Conservation (phyloP, 305 asterid genomes). For the Fraxinus ornus region DNA sequence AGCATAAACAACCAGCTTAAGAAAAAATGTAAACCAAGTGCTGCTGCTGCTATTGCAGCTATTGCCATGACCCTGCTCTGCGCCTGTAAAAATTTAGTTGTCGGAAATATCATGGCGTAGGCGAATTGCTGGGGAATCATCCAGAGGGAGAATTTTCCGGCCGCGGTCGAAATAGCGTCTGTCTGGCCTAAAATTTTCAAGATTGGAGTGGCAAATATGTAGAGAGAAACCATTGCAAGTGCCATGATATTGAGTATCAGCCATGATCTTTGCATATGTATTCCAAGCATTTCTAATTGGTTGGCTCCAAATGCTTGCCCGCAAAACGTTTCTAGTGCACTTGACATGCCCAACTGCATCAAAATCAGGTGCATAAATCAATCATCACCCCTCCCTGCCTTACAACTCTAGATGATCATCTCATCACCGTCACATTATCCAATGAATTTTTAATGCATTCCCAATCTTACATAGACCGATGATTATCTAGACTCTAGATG, state of each 20-base stretch:
- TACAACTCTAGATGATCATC: neutral
- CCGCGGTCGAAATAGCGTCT: constrained; percentile 4
- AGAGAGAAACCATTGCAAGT: constrained; percentile 28
- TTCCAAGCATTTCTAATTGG: constrained; percentile 48
- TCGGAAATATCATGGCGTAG: constrained; percentile 21
- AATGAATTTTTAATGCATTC: neutral
- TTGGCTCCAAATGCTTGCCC: constrained; percentile 76
- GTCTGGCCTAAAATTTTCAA: constrained; percentile 50
- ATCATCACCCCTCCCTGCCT: neutral
- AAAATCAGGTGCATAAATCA: constrained; percentile 8
- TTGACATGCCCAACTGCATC: constrained; percentile 55
- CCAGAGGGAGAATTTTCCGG: constrained; percentile 24
- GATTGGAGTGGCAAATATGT: constrained; percentile 45
- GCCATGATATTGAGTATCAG: constrained; percentile 42
- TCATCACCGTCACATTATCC: neutral
- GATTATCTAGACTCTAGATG: neutral
- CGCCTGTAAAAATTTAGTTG: constrained; percentile 30
- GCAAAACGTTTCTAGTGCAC: constrained; percentile 71
- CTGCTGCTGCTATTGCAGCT: constrained; percentile 26
- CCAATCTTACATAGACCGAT: neutral
- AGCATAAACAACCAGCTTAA: constrained; percentile 24
- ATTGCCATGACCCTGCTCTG: constrained; percentile 29
- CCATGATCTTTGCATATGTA: constrained; percentile 67
- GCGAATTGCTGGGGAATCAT: constrained; percentile 38
- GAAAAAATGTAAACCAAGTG: constrained; percentile 17